These are phyloP conservation scores for Aureobasidium mangrovei DNA, from an alignment of 2,329 filamentous ascomycete genomes.

Conservation along the genomic window DNA sequence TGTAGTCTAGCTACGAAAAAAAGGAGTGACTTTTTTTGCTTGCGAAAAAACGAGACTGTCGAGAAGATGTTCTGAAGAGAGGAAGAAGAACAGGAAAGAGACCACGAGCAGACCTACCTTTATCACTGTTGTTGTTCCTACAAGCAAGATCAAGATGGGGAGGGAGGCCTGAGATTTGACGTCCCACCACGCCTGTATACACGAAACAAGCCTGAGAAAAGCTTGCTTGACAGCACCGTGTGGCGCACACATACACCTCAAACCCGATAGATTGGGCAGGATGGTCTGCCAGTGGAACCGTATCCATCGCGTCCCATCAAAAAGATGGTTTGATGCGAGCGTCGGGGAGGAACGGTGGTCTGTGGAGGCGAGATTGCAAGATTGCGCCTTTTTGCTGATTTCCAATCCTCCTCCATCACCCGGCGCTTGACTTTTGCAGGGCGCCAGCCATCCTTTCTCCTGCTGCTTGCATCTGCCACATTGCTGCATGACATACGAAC, in stretches of 20 bases:
- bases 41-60: not conserved
- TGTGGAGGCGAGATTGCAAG: not conserved
- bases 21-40: slow-evolving; percentile 6
- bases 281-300: not conserved
- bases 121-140: not conserved
- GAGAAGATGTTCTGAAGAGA: not conserved
- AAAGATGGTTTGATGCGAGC: not conserved
- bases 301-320: not conserved
- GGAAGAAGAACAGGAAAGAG: not conserved
- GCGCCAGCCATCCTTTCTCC: not conserved
- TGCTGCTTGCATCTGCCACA: not conserved
- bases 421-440: not conserved
- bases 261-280: not conserved
- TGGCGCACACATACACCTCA: not conserved
- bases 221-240: not conserved
- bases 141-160: not conserved
- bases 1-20: slow-evolving; percentile 3
- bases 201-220: slow-evolving; percentile 8
- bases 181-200: slow-evolving; percentile 8
- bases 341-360: not conserved
- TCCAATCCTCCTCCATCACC: not conserved
- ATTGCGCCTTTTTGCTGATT: not conserved
- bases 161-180: slow-evolving; percentile 1
- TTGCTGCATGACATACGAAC: not conserved
- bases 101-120: not conserved